phyloP scores from a whole-genome alignment of 2,329 filamentous ascomycete species.

The Aspergillus spinulosporus region DNA sequence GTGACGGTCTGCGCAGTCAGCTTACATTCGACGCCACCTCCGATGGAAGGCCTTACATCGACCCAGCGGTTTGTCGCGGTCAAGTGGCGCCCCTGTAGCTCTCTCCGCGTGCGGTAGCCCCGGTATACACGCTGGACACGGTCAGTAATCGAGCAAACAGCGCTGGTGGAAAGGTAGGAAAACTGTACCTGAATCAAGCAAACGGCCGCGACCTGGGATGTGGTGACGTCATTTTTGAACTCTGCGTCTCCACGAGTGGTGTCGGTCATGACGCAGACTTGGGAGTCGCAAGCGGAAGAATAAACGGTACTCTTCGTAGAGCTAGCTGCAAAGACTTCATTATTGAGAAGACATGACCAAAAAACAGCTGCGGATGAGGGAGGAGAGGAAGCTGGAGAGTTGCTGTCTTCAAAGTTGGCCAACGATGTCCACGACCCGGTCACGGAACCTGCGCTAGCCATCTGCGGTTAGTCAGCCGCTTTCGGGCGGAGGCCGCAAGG shows the following conservation, averaged over 20 bases:
- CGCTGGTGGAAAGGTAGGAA: neutral
- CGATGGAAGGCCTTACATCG: conserved; percentile 51
- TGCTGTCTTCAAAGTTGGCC: too few species aligned
- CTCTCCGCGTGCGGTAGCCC: conserved; percentile 11
- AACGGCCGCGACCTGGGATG: neutral
- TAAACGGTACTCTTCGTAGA: neutral
- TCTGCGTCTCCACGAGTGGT: neutral
- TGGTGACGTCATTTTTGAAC: conserved; percentile 2
- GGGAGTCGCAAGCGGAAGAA: neutral
- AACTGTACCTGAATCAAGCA: conserved; percentile 7
- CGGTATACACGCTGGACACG: conserved; percentile 6
- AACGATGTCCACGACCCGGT: too few species aligned
- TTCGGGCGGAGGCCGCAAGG: too few species aligned
- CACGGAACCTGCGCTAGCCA: too few species aligned
- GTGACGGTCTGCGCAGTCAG: conserved; percentile 46
- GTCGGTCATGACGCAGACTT: neutral
- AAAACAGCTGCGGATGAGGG: neutral
- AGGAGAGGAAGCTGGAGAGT: neutral
- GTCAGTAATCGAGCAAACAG: neutral
- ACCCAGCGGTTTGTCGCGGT: conserved; percentile 56
- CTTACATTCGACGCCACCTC: neutral
- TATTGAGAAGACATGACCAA: neutral
- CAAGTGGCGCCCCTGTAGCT: conserved; percentile 5
- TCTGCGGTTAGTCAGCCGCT: too few species aligned
- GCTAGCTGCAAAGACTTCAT: neutral